Percentiles rank a stretch among this genome's conserved stretches.
phyloP scores from a whole-genome alignment of 2,329 filamentous ascomycete genomes.

The Sporothrix phasma region DNA sequence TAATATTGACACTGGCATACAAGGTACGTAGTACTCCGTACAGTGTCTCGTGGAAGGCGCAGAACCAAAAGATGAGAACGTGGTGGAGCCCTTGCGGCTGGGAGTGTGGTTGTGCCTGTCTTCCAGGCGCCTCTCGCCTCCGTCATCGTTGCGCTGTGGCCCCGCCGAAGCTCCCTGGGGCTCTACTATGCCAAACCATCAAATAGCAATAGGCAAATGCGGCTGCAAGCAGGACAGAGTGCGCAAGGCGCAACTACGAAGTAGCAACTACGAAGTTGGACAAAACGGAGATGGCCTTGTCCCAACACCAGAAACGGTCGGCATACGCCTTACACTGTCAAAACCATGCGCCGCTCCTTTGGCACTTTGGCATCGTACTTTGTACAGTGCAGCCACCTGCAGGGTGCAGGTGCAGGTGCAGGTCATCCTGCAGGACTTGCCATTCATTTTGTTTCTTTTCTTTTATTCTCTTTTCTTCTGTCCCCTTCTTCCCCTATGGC shows the following conservation, averaged over 20 bases:
- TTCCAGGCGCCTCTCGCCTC: background rate
- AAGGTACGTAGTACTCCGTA: too few species aligned
- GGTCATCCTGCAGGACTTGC: background rate
- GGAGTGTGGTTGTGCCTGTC: background rate
- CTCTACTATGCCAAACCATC: background rate
- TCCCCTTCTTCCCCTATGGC: background rate
- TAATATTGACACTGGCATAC: background rate
- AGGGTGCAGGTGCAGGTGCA: constrained; percentile 3
- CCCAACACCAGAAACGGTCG: background rate
- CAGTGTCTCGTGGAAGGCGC: background rate
- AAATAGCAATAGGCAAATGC: background rate
- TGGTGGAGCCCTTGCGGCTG: background rate
- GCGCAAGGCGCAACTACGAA: too few species aligned
- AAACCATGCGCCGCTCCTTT: background rate
- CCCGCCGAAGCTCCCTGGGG: background rate
- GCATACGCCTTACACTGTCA: background rate
- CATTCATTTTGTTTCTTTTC: too few species aligned
- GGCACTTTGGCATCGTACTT: too few species aligned
- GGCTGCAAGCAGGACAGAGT: background rate
- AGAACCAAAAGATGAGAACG: background rate
- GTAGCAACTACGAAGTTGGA: too few species aligned
- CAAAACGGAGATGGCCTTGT: background rate
- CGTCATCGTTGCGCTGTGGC: background rate
- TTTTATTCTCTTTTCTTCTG: background rate
- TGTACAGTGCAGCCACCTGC: background rate